Conservation (phyloP, 768 basidiomycete genomes). For the Calocera cornea region DNA sequence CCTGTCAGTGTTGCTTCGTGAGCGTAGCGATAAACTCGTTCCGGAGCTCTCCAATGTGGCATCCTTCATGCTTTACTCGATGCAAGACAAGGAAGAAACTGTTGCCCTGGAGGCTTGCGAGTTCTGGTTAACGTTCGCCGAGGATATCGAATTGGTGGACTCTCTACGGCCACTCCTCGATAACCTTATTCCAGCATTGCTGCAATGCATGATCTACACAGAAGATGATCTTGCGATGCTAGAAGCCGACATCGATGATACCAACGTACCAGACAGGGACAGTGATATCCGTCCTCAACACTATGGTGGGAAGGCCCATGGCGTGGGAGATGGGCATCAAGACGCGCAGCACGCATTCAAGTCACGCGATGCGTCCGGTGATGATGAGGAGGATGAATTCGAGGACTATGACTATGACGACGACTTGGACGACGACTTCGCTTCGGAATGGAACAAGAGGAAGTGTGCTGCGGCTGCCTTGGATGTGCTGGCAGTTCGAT, state of each 20-base stretch:
- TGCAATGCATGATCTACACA: slow-evolving; percentile 95
- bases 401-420: slow-evolving; percentile 78
- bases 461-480: slow-evolving; percentile 97
- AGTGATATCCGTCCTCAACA: slow-evolving; percentile 93
- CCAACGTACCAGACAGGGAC: slow-evolving; percentile 75
- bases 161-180: slow-evolving; percentile 74
- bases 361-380: slow-evolving; percentile 21
- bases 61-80: slow-evolving; percentile 97
- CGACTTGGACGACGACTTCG: slow-evolving; percentile 91
- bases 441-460: slow-evolving; percentile 95
- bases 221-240: slow-evolving; percentile 93
- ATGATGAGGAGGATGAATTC: slow-evolving; percentile 73
- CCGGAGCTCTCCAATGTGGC: slow-evolving; percentile 92
- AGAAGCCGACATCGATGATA: slow-evolving; percentile 70
- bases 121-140: slow-evolving; percentile 98
- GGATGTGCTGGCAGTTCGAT: slow-evolving; percentile 90
- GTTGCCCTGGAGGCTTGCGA: slow-evolving; percentile 97
- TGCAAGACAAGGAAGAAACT: slow-evolving; percentile 92
- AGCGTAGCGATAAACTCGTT: slow-evolving; percentile 89
- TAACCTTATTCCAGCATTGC: slow-evolving; percentile 87
- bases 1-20: slow-evolving; percentile 80
- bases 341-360: slow-evolving; percentile 4
- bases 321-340: slow-evolving; percentile 56
- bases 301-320: slow-evolving; percentile 75
- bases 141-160: slow-evolving; percentile 74